Base-by-base conservation (phyloP, 768 basidiomycete genomes). In the Strobilomyces dryophilus region DNA sequence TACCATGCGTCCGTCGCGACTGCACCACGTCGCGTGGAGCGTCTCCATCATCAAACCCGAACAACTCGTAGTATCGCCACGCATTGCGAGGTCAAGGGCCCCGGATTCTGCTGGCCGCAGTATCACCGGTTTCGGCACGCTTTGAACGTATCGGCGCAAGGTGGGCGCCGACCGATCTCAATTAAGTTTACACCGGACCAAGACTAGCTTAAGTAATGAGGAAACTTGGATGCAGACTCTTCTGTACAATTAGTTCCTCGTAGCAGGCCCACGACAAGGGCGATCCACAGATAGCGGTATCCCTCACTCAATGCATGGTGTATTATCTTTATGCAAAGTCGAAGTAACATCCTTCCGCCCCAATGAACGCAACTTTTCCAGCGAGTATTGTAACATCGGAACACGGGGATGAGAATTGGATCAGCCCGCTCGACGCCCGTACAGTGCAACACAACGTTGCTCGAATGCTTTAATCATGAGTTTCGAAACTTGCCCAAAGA, bases 391-490 rank as follows among this genome's bases (percentile, higher is more conserved):
- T 34, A 26, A 39, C 24, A 24, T 24, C 24, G 24, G 24, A 24
- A 24, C 24, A 24, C 24, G 4, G 24, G n/a, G 24, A 24, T 24
- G 24, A 24, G 44, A 14, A 45, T 26, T 29, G 17, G 26, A 37
- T 63, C 49, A 69, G 52, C 52, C 37, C 6, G 56, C 57, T 26
- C 74, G 70, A 18, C 65, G 66, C 5, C 90, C 88, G 61, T 93
- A 94, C 6, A 95, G 74, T 47, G 78, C 73, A 51, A 76, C 42
- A 68, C 92, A 95, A 26, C 94, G 80, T 57, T 86, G 78, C 72
- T 98, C 94, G 61, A 99, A 99, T 1, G 95, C 94, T 49, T 85
- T 74, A 21, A 98, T 85, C 92, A 97, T 98, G 71, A 87, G 78
- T 59, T 81, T 82, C 4, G 90, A 89, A 5, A 97, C 85, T 65